A percentile compares a stretch with the other conserved stretches of the same genome.
Conservation (phyloP, 306 rosid species). For the Canavalia gladiata region DNA sequence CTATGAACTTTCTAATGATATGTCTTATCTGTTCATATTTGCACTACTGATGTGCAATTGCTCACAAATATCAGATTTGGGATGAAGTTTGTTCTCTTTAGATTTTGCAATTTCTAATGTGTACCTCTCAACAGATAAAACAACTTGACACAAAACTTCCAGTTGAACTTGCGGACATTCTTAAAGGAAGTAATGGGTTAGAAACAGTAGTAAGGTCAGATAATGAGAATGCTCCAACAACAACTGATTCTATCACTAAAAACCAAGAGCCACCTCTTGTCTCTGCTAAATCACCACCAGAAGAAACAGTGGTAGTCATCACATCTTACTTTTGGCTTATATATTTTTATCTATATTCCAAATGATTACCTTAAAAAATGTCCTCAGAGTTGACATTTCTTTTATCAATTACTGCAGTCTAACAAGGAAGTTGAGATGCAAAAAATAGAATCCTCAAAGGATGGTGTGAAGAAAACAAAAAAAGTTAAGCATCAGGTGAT, state of each 20-base stretch:
- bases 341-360: constrained; percentile 2
- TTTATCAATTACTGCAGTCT: constrained; percentile 47
- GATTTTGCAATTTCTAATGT: constrained; percentile 50
- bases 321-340: constrained; percentile 39
- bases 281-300: constrained; percentile 36
- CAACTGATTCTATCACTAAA: constrained; percentile 25
- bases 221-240: constrained; percentile 27
- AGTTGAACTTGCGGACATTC: constrained; percentile 61
- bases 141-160: constrained; percentile 73
- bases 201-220: constrained; percentile 49
- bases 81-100: constrained; percentile 27
- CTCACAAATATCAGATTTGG: constrained; percentile 26
- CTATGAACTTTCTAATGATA: constrained; percentile 34
- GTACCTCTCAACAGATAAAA: constrained; percentile 63
- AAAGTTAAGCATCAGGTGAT: constrained; percentile 67
- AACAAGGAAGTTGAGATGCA: constrained; percentile 40
- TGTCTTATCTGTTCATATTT: constrained; percentile 25
- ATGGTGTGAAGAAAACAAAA: constrained; percentile 54
- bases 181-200: constrained; percentile 51
- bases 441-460: constrained; percentile 59
- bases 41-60: constrained; percentile 33
- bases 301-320: constrained; percentile 50
- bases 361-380: constrained; percentile 34
- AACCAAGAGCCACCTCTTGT: constrained; percentile 41
- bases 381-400: neutral